These are phyloP conservation scores for Conticribra weissflogii DNA, from an alignment of 108 stramenopile genomes.

Conservation along the genomic window DNA sequence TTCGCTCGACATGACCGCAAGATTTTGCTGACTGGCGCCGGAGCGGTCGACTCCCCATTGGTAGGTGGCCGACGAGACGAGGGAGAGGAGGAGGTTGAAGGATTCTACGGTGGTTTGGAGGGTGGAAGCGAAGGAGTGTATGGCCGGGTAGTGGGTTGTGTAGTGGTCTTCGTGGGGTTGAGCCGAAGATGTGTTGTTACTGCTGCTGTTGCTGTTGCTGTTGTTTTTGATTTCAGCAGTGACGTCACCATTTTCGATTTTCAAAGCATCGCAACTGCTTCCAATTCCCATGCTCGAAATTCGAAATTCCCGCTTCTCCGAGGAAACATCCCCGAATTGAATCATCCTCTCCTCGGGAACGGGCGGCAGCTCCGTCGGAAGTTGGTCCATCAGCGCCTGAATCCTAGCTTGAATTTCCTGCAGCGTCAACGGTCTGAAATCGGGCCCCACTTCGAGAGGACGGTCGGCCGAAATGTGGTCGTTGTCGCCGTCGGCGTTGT, in stretches of 20 bases:
- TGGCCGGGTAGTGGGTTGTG: slow-evolving; percentile 7
- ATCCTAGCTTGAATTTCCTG: slow-evolving; percentile 20
- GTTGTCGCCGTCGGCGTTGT: background rate
- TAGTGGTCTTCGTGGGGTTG: background rate
- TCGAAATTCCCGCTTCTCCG: too few species aligned
- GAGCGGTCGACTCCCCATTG: slow-evolving; percentile 84
- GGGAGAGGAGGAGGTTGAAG: slow-evolving; percentile 69
- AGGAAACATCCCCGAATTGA: too few species aligned
- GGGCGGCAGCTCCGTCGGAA: slow-evolving; percentile 27
- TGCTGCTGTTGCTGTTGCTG: background rate
- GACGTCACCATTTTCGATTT: background rate
- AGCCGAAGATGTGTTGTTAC: too few species aligned
- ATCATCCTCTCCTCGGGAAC: background rate
- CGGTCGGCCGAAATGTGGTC: background rate
- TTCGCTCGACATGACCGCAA: slow-evolving; percentile 62
- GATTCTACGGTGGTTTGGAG: slow-evolving; percentile 72
- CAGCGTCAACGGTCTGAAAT: slow-evolving; percentile 22
- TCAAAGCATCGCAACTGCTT: background rate
- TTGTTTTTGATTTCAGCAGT: background rate
- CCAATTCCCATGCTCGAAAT: too few species aligned
- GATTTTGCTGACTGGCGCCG: slow-evolving; percentile 84
- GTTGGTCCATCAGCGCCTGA: slow-evolving; percentile 16
- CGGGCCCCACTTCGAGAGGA: slow-evolving; percentile 19
- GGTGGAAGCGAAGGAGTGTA: slow-evolving; percentile 61
- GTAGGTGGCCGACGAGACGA: slow-evolving; percentile 73